Percentiles rank a stretch among this genome's conserved stretches.
Conservation (phyloP, 768 basidiomycete species). For the Phylloporus rhodoxanthus region DNA sequence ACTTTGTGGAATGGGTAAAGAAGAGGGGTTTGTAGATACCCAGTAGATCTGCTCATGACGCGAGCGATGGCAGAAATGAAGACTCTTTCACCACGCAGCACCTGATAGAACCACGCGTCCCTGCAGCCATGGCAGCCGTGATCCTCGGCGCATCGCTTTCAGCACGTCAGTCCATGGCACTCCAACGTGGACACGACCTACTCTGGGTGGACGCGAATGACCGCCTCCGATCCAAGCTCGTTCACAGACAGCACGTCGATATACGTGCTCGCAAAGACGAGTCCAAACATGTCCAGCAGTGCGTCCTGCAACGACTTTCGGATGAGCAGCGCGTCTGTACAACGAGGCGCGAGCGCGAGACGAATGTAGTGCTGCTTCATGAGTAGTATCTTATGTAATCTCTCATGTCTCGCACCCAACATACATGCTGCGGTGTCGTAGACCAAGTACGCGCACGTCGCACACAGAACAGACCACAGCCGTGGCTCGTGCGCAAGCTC, state of each 20-base stretch:
- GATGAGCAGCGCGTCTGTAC: slow-evolving; percentile 39
- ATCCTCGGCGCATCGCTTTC: slow-evolving; percentile 21
- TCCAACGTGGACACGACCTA: slow-evolving; percentile 1
- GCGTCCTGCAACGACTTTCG: slow-evolving; percentile 54
- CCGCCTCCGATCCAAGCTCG: slow-evolving; percentile 19
- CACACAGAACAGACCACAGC: slow-evolving; percentile 47
- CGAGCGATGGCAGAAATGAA: slow-evolving; percentile 30
- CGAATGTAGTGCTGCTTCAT: slow-evolving; percentile 21
- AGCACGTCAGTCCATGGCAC: neutral
- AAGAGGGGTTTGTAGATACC: slow-evolving; percentile 14
- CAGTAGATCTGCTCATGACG: slow-evolving; percentile 7
- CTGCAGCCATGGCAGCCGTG: slow-evolving; percentile 22
- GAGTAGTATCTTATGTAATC: slow-evolving; percentile 10
- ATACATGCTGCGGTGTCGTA: slow-evolving; percentile 46
- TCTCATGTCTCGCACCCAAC: slow-evolving; percentile 13
- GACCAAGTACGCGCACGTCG: slow-evolving; percentile 42
- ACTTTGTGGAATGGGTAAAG: slow-evolving; percentile 69
- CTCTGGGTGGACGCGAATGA: slow-evolving; percentile 21
- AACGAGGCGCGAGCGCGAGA: slow-evolving; percentile 20
- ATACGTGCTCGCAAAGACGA: slow-evolving; percentile 44
- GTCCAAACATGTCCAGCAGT: slow-evolving; percentile 49
- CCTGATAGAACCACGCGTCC: slow-evolving; percentile 23
- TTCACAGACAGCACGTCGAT: slow-evolving; percentile 55
- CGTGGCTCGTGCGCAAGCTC: slow-evolving; percentile 71
- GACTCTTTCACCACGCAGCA: slow-evolving; percentile 21